Evolutionary conservation across 306 rosid species (phyloP), one percentile per base, ranked within the genome.

Genomic region (Ochetophila trinervis): DNA sequence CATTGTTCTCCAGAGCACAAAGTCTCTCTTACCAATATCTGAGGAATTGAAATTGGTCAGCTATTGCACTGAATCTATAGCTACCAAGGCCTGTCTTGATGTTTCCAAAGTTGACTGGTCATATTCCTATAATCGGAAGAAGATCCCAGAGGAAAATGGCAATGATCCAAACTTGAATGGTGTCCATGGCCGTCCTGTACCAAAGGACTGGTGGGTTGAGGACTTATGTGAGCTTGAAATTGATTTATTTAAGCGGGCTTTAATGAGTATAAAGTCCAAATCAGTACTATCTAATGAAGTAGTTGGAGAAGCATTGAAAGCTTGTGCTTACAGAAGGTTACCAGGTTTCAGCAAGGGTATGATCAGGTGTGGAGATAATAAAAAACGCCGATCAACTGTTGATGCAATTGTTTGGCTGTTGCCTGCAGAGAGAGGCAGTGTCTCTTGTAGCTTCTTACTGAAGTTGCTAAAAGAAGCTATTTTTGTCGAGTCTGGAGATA

Each of bases 191-290:
- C 85, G 90, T 32, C 63, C 65, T 23, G 99, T 94, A 77, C 99
- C 97, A 37, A 85, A 77, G 61, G 99, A 90, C 75, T 94, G 99
- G 99, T 94, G 99, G 99, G 96, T 88, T 69, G 97, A 86, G 80
- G 97, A 90, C 70, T 74, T 94, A 68, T 94, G 96, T 48, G 97
- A 94, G 75, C 99, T 94, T 57, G 96, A 90, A 72, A 89, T 84
- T 67, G 96, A 90, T 72, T 70, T 90, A 36, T 94, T 76, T 61
- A 84, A 83, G 70, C 82, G 79, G 8, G 97, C 90, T 57, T 65
- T 94, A 61, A 45, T 62, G 8, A 77, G 40, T 76, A 84, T 94
- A 66, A 90, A 83, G 66, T 54, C 63, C 71, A 90, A 82, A 77
- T 84, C 64, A 17, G 42, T 72, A 53, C 76, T 86, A 34, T 70